Evolutionary conservation across 2,329 filamentous ascomycete species (phyloP), one percentile per base, ranked within the genome.

Genomic region (Pseudocercospora pini-densiflorae): DNA sequence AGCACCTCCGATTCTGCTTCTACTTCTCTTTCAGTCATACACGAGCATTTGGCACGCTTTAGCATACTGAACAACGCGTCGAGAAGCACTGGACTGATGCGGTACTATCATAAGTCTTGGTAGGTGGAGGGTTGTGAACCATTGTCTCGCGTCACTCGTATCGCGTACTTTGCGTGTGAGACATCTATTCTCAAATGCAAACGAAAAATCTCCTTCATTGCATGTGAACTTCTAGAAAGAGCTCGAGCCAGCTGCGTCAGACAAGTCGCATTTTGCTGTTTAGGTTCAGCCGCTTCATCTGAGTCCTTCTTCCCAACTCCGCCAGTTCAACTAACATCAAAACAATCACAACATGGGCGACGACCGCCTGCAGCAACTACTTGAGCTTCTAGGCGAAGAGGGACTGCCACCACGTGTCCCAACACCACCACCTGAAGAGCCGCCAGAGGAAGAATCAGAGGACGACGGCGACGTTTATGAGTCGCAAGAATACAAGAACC

Each of bases 401-500:
- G 68, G 68, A 19, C 54, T 72, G 45, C 71, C 71, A 9, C 66
- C 66, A 29, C 64, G 66, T 49, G 45, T 62, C 16, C 47, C 64
- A 49, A 49, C 62, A 7, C 61, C 65, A 14, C 24, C 62, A 43
- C 53, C 64, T 47, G 47, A 62, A 29, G 59, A 64, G 21, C 27
- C 55, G 23, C 45, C 54, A 40, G 27, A 24, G 3, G 27, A 27
- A 55, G 51, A 31, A 16, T 2, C 23, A 55, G 23, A n/a, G 1
- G 8, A 55, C 51, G 51, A 51, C 27, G 36, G 58, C 61, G 53
- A 63, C 19, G 59, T 62, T 19, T 67, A 66, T 59, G 16, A 67
- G 36, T 53, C 64, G 14, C 61, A 69, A 23, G 59, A 63, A 24
- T 62, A 59, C 29, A 63, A 63, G 29, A 36, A 53, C 58, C 62